Evolutionary conservation across 2,329 filamentous ascomycete genomes (phyloP), one percentile per base, ranked within the genome.

Genomic region (Talaromyces sp.): DNA sequence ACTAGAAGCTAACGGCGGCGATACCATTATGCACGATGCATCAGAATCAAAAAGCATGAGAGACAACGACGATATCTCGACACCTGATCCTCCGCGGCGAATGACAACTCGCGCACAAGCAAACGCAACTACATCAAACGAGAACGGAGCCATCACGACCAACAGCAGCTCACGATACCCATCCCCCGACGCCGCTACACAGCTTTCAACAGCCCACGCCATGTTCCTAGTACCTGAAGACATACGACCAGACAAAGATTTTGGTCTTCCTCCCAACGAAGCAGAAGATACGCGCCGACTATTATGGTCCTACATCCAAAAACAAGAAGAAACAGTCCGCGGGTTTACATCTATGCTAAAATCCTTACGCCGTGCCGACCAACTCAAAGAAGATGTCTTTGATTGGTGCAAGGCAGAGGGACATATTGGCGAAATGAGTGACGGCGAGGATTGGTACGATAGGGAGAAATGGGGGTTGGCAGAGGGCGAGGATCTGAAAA

Each of bases 401-500:
- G 79, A 82, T 61, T 84, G 81, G 78, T 81, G 79, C 65, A 85
- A 84, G 66, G 82, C 84, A 0, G 84, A 86, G 65, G 84, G 76
- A 5, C 84, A 87, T 68, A 72, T 85, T 15, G 83, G 83, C 4
- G 84, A 87, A 66, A 81, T 86, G 82, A 85, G 82, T 55, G 84
- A 87, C 64, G 84, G 84, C 1, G 84, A 87, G 70, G 84, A 87
- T 65, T 87, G 84, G 84, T 84, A 85, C 63, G 84, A 87, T 65
- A 74, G 77, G 19, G 81, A 83, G 57, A 81, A 83, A 64, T 86
- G 82, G 84, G 79, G 78, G 0, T 69, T 87, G n/a, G 67, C 64
- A 2, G 73, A 75, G 36, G 79, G 80, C 1, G 80, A 82, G 43
- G 79, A 81, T 59, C 67, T 86, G 54, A 80, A 81, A 62, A 86